Evolutionary conservation across 2,329 filamentous ascomycete genomes (phyloP).

Genomic region (Trichophyton mentagrophytes): DNA sequence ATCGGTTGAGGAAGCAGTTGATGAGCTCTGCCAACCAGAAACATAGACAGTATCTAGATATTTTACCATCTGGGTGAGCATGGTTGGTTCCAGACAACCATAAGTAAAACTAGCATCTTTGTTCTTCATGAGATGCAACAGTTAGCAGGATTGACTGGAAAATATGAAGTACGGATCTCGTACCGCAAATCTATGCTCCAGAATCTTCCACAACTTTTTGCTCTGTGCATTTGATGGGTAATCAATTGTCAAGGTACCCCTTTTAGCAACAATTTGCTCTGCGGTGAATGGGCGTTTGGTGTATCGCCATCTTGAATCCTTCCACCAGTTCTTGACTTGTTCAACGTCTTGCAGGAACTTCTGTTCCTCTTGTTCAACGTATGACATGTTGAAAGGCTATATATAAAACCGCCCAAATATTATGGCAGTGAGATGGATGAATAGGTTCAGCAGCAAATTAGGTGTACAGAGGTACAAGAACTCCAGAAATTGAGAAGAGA

Average conservation of each 20-base stretch:
- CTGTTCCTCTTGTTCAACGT: conserved; percentile 54
- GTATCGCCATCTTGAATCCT: conserved; percentile 76
- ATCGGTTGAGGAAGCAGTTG: conserved; percentile 84
- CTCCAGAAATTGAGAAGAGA: conserved; percentile 5
- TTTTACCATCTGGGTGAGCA: conserved; percentile 99
- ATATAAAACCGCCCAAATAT: background rate
- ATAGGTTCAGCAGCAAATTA: conserved; percentile 8
- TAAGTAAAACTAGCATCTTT: conserved; percentile 87
- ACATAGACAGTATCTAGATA: conserved; percentile 98
- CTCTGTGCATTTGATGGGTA: conserved; percentile 80
- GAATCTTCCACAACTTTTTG: conserved; percentile 88
- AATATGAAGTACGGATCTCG: background rate
- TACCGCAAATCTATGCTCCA: conserved; percentile 79
- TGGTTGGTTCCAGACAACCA: conserved; percentile 92
- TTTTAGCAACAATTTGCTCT: conserved; percentile 92
- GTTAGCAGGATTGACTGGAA: background rate
- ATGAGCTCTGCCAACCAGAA: conserved; percentile 96
- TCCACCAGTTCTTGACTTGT: conserved; percentile 89
- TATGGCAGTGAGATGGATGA: conserved; percentile 6
- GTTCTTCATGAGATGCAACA: conserved; percentile 39
- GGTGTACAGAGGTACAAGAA: conserved; percentile 8
- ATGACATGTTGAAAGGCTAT: conserved; percentile 24
- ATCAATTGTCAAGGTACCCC: conserved; percentile 77
- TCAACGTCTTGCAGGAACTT: conserved; percentile 71
- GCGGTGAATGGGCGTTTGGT: conserved; percentile 89